Evolutionary conservation across 208 protist genomes (phyloP).

Genomic region (Kentomonas sorsogonicus): DNA sequence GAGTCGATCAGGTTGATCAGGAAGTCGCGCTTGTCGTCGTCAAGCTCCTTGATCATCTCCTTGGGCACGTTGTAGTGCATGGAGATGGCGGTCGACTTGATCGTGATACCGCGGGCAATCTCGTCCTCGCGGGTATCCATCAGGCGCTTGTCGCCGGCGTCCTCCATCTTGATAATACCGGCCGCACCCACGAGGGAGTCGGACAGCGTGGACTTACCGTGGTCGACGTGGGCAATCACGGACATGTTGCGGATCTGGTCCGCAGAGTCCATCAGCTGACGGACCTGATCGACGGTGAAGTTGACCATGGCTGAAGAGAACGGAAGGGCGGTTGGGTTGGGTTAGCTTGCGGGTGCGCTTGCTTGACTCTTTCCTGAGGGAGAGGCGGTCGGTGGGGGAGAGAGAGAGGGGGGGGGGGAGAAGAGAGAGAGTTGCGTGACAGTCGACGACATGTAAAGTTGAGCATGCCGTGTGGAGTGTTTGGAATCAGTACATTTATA

Average conservation of each 20-base stretch:
- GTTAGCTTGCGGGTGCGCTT: too few relatives aligned
- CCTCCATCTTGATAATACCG: constrained; percentile 93
- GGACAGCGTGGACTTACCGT: constrained; percentile 90
- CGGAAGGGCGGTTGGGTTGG: not conserved
- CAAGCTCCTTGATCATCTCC: constrained; percentile 43
- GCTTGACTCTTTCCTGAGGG: too few relatives aligned
- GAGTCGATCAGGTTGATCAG: constrained; percentile 95
- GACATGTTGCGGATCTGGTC: constrained; percentile 78
- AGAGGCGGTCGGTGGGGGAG: too few relatives aligned
- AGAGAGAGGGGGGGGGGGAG: too few relatives aligned
- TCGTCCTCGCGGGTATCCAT: constrained; percentile 72
- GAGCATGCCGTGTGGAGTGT: too few relatives aligned
- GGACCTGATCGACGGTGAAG: constrained; percentile 75
- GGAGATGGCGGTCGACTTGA: constrained; percentile 99
- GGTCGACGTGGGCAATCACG: constrained; percentile 72
- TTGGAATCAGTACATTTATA: too few relatives aligned
- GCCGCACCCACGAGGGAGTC: constrained; percentile 95
- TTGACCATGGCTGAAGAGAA: constrained; percentile 51
- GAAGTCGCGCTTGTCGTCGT: constrained; percentile 60
- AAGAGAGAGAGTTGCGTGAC: too few relatives aligned
- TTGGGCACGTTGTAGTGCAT: constrained; percentile 96
- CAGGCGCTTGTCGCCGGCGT: constrained; percentile 66
- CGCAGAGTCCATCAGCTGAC: constrained; percentile 66
- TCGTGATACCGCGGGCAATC: constrained; percentile 99
- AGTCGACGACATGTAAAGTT: too few relatives aligned